Evolutionary conservation across 2,329 filamentous ascomycete species (phyloP), one percentile per base, ranked within the genome.

Genomic region (Grosmannia serpens): DNA sequence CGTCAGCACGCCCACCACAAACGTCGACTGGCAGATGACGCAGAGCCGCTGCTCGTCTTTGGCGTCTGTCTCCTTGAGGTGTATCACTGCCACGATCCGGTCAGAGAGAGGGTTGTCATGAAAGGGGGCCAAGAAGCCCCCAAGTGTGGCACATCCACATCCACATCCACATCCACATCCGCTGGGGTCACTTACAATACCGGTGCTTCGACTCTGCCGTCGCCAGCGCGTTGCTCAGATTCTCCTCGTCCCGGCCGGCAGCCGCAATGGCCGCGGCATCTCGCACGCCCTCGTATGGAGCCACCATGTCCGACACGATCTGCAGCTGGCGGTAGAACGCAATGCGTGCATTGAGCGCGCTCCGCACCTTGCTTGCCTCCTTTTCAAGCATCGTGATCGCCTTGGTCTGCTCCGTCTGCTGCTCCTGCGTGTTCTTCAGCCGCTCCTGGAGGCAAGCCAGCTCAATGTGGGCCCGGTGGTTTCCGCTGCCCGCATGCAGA

Each of bases 241-340:
- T 71, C 3, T 79, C 69, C 67, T 87, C 84, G 17, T 72, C 64
- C 2, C 72, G 64, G 9, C 75, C 71, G 1, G 68, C 65, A 10
- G 69, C 64, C 44, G 77, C 75, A 24, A 82, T 73, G 8, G 64
- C 66, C 13, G 74, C 69, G 50, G 87, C 79, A 13, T 86, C 74
- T 2, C 75, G 75, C 15, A 81, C 66, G 13, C 86, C 85, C 59
- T 90, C 85, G 58, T 88, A 88, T 1, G 87, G 85, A 6, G 82
- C 80, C 0, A 97, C 89, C 22, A 84, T 89, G 67, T 97, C 92
- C 0, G 91, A 96, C n/a, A 97, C 84, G 29, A 83, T 81, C 68
- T 97, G 94, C 13, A 97, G 77, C 67, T 96, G 91, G 6, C 87
- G 84, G 68, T 97, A 97, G 68, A 91, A 97, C 59, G 94, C 90